Percentiles rank a stretch among this genome's conserved stretches.
Evolutionary conservation across 2,329 filamentous ascomycete species (phyloP).

Genomic region (Macrophomina tecta): DNA sequence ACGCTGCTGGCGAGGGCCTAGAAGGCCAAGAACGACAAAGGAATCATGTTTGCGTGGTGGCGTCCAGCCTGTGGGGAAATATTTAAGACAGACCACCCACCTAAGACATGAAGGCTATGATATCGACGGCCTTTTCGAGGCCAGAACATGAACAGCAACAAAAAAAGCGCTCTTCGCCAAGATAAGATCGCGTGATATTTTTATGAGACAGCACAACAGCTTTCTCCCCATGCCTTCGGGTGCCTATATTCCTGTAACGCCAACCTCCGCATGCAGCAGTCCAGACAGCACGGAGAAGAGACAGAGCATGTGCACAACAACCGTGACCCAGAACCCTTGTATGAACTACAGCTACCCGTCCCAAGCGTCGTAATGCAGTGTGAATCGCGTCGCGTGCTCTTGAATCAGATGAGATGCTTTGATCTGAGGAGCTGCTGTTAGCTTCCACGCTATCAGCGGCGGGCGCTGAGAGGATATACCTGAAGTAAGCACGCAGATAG

Average conservation of each 20-base stretch:
- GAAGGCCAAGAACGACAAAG: background rate
- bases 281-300: constrained; percentile 9
- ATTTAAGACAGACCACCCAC: background rate
- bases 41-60: background rate
- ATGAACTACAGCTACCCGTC: constrained; percentile 25
- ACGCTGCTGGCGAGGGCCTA: background rate
- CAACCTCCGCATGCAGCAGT: constrained; percentile 15
- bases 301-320: constrained; percentile 22
- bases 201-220: constrained; percentile 21
- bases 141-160: background rate
- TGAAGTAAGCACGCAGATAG: constrained; percentile 96
- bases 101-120: background rate
- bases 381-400: constrained; percentile 16
- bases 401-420: constrained; percentile 58
- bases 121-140: background rate
- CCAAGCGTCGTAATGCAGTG: constrained; percentile 24
- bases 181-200: constrained; percentile 22
- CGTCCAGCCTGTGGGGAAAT: background rate
- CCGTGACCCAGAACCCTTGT: constrained; percentile 22
- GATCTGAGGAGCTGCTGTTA: constrained; percentile 37
- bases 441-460: background rate
- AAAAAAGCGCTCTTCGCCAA: constrained; percentile 8
- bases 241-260: constrained; percentile 11
- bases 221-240: background rate
- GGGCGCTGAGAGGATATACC: constrained; percentile 56